Base-by-base conservation (phyloP, 352 stramenopile species). In the Albugo laibachii region DNA sequence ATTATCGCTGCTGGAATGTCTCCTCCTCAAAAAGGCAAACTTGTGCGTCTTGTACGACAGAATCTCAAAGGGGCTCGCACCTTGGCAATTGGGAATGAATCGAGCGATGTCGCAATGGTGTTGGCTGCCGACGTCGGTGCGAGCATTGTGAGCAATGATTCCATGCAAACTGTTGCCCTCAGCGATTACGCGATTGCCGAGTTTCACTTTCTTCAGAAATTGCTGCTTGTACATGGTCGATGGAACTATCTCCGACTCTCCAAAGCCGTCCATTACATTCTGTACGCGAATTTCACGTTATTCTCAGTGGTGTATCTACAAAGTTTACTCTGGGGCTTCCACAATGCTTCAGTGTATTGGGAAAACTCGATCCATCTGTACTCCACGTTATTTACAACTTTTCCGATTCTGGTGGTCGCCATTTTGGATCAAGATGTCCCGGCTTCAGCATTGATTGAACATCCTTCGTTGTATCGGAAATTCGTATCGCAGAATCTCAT, bases 41-140 rank as follows among this genome's bases (percentile, higher is more conserved):
- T 96, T 0, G 93, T 99, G 4, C 79, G 89, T 41, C 69, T 98
- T 15, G 95, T 99, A 53, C 91, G 89, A 35, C 60, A 59, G 0
- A 69, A 72, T 2, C 66, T 71, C 5, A 69, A 65, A 1, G 58
- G 71, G 14, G 91, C 75, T 0, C 39, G 92, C 12, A 97, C 92
- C 0, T 65, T 99, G 5, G 94, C 94, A 5, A 96, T 99, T 45
- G 96, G 96, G 15, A 95, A 99, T 62, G 96, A 95, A 39, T 95
- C 95, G 1, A 99, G 99, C 56, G 96, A 99, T 57, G 94, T 99
- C 18, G 93, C 91, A 48, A 99, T 99, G 95, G 99, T 99, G 50
- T 93, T 98, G 70, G 92, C 97, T 63, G 95, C 95, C 31, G 88
- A 99, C 45, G 87, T 99, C 39, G 96, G 96, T 21, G 88, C 99